A percentile compares a stretch with the other conserved stretches of the same genome.
phyloP scores from a whole-genome alignment of 148 eudicot genomes.

The Rhododendron henanense region DNA sequence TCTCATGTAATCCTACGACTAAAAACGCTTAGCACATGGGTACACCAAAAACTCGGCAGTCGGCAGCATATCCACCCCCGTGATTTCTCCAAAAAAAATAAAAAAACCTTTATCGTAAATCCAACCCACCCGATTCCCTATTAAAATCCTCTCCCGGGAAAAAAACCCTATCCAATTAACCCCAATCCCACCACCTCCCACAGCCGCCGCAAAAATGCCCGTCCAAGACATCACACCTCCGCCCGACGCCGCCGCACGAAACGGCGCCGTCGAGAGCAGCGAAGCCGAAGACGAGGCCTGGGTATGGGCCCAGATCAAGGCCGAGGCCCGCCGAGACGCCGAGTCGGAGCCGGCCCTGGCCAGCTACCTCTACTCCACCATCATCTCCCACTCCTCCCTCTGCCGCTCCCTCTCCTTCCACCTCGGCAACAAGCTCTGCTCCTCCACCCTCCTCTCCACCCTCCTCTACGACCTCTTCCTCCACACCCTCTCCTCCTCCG shows the following conservation, averaged over 20 bases:
- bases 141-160: not conserved
- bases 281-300: conserved; percentile 34
- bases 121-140: not conserved
- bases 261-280: not conserved
- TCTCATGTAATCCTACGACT: too few relatives aligned
- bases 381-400: conserved; percentile 69
- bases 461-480: conserved; percentile 80
- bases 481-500: conserved; percentile 47
- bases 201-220: conserved; percentile 12
- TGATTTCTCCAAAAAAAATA: too few relatives aligned
- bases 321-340: conserved; percentile 80
- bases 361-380: conserved; percentile 73
- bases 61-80: too few relatives aligned
- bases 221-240: conserved; percentile 7
- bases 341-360: conserved; percentile 81
- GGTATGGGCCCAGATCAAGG: conserved; percentile 73
- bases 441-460: conserved; percentile 76
- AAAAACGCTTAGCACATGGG: too few relatives aligned
- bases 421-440: conserved; percentile 79
- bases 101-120: too few relatives aligned
- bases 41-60: too few relatives aligned
- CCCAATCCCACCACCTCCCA: not conserved
- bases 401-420: conserved; percentile 76
- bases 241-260: too few relatives aligned
- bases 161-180: not conserved